Evolutionary conservation across 176 grass and related monocot species (phyloP), one percentile per base, ranked within the genome.

Genomic region (Leersia perrieri): DNA sequence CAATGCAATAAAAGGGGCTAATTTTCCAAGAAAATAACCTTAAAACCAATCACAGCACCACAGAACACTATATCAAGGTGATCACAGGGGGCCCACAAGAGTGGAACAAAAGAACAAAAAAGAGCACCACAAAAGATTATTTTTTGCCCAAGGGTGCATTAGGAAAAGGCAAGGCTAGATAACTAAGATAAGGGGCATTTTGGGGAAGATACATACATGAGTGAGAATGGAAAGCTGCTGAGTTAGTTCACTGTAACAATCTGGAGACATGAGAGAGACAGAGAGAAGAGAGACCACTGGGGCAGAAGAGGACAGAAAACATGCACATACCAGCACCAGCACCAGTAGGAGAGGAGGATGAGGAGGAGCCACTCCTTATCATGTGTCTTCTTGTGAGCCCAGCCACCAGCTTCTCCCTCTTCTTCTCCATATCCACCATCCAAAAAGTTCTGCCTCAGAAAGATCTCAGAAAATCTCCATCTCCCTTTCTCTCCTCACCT

Each of bases 401-500:
- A 89, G 61, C 81, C 62, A 84, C 81, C 87, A 5, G 16, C 75
- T 27, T 11, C 72, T 57, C 65, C 66, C 26, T 67, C 83, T 33
- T 30, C 80, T 58, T 78, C 81, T 84, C 87, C 88, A 86, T 89
- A 47, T 89, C 78, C 66, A 67, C 77, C 78, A 82, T 67, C 73
- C 87, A 74, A 26, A 76, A 63, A 68, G 38, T 11, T 40, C 31
- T 49, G 28, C 86, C 42, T n/a, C 60, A 26, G 40, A 88, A 89
- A 89, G 70, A 33, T 84, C 62, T 73, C 81, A 47, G 11, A 13
- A 9, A 34, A 58, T 58, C n/a, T 58, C 53, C 53, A 25, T 35
- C 14, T 23, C 35, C 53, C 26, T 38, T 45, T 51, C 20, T 73
- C 18, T 63, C 11, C 63, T 69, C 63, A 23, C 53, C 72, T 31